phyloP scores from a whole-genome alignment of 208 protist genomes.

The Acanthamoeba castellanii region DNA sequence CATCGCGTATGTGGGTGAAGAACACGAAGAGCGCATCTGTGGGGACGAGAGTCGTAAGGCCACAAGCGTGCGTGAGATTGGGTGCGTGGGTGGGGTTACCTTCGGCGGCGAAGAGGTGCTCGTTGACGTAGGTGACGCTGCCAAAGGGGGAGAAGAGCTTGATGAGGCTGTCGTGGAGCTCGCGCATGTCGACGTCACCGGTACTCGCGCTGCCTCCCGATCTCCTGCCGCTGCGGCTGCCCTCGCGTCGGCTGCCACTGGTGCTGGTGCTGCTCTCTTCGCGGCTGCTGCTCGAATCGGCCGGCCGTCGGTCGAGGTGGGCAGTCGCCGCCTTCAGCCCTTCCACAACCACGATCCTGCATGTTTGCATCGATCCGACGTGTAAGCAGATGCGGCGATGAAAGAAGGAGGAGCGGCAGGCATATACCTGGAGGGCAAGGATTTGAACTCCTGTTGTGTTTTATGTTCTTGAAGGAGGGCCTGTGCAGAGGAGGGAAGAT shows the following conservation, averaged over 20 bases:
- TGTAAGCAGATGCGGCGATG: neutral
- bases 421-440: slow-evolving; percentile 10
- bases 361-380: neutral
- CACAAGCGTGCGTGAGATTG: neutral
- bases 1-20: slow-evolving; percentile 36
- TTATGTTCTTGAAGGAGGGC: slow-evolving; percentile 32
- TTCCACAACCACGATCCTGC: slow-evolving; percentile 20
- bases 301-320: neutral
- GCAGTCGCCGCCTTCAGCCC: neutral
- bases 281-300: neutral
- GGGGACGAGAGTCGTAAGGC: neutral
- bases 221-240: neutral
- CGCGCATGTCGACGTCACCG: neutral
- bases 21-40: slow-evolving; percentile 62
- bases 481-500: neutral
- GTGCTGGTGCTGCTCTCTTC: neutral
- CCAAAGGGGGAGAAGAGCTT: slow-evolving; percentile 53
- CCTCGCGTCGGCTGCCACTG: neutral
- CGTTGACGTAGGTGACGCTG: slow-evolving; percentile 69
- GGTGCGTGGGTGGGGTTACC: neutral
- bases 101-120: slow-evolving; percentile 56
- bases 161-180: slow-evolving; percentile 66
- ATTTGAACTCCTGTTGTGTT: slow-evolving; percentile 51
- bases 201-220: neutral
- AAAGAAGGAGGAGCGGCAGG: neutral